Conservation (phyloP, 2,329 filamentous ascomycete species). For the Penicillium griseofulvum region DNA sequence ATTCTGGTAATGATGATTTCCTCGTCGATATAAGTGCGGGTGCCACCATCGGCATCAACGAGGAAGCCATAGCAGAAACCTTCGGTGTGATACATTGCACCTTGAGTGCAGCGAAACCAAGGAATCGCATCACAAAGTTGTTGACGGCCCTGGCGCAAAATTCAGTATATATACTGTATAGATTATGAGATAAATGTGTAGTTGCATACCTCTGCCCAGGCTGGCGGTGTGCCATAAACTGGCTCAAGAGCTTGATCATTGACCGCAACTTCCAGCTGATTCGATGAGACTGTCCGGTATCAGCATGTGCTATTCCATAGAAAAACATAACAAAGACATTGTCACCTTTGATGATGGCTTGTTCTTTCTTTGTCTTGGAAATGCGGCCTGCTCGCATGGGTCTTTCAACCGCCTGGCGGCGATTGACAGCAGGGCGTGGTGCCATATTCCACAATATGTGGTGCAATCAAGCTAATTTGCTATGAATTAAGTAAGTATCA, state of each 20-base stretch:
- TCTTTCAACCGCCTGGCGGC: not conserved
- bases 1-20: slow-evolving; percentile 64
- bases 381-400: slow-evolving; percentile 2
- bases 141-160: slow-evolving; percentile 45
- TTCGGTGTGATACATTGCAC: slow-evolving; percentile 55
- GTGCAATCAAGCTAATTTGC: not conserved
- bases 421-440: not conserved
- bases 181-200: not conserved
- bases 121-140: slow-evolving; percentile 62
- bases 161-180: not conserved
- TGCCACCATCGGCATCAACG: slow-evolving; percentile 55
- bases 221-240: slow-evolving; percentile 1
- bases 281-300: not conserved
- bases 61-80: slow-evolving; percentile 57
- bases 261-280: not conserved
- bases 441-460: not conserved
- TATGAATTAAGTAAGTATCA: not conserved
- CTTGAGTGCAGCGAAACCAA: slow-evolving; percentile 62
- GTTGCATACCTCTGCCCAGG: slow-evolving; percentile 4
- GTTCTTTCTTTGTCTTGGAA: not conserved
- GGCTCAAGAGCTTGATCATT: not conserved
- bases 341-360: not conserved
- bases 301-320: not conserved
- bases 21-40: slow-evolving; percentile 57
- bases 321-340: not conserved